phyloP scores from a whole-genome alignment of 768 basidiomycete species.

The Mycena olivaceomarginata region DNA sequence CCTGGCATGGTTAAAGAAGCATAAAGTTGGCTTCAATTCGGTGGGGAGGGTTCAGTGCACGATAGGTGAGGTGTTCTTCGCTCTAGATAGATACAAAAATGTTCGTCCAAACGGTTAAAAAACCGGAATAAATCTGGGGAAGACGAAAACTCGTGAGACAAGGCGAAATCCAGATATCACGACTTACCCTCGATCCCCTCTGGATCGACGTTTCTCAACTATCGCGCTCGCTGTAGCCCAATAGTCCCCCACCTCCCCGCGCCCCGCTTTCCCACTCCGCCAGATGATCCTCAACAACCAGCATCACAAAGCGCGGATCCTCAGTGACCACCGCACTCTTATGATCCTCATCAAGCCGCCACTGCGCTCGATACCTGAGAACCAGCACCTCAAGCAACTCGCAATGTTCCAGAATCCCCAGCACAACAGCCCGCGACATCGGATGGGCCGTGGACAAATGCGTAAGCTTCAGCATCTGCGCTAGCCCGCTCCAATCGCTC shows the following conservation, averaged over 20 bases:
- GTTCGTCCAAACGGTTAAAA: too few relatives aligned
- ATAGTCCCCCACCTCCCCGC: not conserved
- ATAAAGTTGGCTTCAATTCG: too few relatives aligned
- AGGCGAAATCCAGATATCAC: too few relatives aligned
- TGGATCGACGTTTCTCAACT: not conserved
- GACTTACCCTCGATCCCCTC: too few relatives aligned
- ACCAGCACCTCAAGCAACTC: not conserved
- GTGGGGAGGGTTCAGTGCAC: too few relatives aligned
- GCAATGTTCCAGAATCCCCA: not conserved
- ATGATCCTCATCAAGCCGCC: not conserved
- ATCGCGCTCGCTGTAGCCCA: not conserved
- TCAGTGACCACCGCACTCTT: not conserved
- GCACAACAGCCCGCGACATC: too few relatives aligned
- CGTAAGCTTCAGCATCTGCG: not conserved
- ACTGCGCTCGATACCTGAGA: not conserved
- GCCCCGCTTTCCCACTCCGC: not conserved
- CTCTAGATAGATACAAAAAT: too few relatives aligned
- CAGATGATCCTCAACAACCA: not conserved
- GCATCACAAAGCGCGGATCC: not conserved
- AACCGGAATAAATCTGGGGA: too few relatives aligned
- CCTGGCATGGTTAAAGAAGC: too few relatives aligned
- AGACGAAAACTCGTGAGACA: too few relatives aligned
- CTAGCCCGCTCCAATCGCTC: not conserved
- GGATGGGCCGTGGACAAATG: too few relatives aligned
- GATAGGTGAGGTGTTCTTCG: too few relatives aligned